Evolutionary conservation across 129 eudicot genomes (phyloP), one percentile per base, ranked within the genome.

Genomic region (Erigeron canadensis): DNA sequence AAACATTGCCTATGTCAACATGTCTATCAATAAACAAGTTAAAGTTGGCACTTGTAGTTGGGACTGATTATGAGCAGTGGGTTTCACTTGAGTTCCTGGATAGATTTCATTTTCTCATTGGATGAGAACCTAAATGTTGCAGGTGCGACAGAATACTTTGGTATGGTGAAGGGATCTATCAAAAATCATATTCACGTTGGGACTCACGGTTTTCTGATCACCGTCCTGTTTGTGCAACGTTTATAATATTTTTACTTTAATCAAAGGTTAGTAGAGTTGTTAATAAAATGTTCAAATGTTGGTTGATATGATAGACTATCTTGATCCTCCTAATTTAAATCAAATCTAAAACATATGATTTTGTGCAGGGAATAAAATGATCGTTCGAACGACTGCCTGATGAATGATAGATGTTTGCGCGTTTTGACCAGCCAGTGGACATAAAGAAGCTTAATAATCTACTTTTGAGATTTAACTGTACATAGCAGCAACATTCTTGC

Each of bases 61-160:
- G 5, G 67, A 21, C 11, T 5, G 67, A 62, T 62, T 38, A 11
- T 62, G 67, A 19, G 43, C 39, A 8, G 37, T 8, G 12, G 50
- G 67, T 59, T 71, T 71, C 57, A 1, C 44, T 13, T 37, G 21
- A 3, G 28, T 42, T 47, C 54, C 4, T 4, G 38, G 39, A 65
- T 12, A 43, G 19, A 10, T 16, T 65, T 54, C 37, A 10, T 45
- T 63, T 68, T 40, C 16, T 69, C 38, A 62, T 70, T 60, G 15
- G 55, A 9, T 46, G 59, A 50, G 53, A 67, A 63, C 13, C 22
- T 71, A 45, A 39, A 73, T 69, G 19, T 69, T 77, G 63, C 86
- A 89, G 96, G 96, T 89, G 96, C 67, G 96, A 89, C 66, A 79
- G 96, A 60, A 89, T 89, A 78, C 17, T 89, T 21, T 89, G 89